Base-by-base conservation (phyloP, 306 rosid species). In the Luffa acutangula region DNA sequence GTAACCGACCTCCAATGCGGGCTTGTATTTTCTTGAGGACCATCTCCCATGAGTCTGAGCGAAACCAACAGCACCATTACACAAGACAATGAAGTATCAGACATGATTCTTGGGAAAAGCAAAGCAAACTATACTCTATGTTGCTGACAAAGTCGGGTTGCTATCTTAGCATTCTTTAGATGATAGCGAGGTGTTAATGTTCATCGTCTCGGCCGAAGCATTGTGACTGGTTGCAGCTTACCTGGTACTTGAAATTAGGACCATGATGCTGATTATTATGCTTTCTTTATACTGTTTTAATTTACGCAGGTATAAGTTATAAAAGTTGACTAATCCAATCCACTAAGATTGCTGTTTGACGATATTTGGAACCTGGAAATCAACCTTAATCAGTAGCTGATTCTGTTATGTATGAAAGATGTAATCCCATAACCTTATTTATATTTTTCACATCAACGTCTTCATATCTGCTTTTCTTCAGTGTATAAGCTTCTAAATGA, bases 151-250 rank as follows among this genome's bases (percentile, higher is more conserved):
- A 75, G 31, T 75, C 52, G 46, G 58, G 10, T 34, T 49, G 78
- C 78, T 34, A 34, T 34, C 63, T 34, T 75, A 9, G 41, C 78
- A 52, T 75, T 75, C 78, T 33, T 34, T 31, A 49, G 45, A 31
- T 7, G 7, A 73, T 49, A 73, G 13, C 48, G 5, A 33, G 17
- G 9, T 4, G 33, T 74, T 48, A 49, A 33, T 31, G 78, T 51
- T 74, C 58, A 3, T 74, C 60, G 46, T 74, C 41, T 33, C 46
- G 1, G 60, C 60, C 3, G 56, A 6, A 51, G 62, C 63, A 17
- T 49, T 34, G 77, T 34, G 78, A 52, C 63, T 75, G 15, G 48
- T 17, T 75, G 78, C 78, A 31, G 78, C 78, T 73, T 34, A 52
- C 78, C 62, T 75, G 33, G 78, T 36, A 15, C 9, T 33, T 75